These are phyloP conservation scores for Punctularia strigosozonata DNA, from an alignment of 768 basidiomycete species.

Conservation along the genomic window DNA sequence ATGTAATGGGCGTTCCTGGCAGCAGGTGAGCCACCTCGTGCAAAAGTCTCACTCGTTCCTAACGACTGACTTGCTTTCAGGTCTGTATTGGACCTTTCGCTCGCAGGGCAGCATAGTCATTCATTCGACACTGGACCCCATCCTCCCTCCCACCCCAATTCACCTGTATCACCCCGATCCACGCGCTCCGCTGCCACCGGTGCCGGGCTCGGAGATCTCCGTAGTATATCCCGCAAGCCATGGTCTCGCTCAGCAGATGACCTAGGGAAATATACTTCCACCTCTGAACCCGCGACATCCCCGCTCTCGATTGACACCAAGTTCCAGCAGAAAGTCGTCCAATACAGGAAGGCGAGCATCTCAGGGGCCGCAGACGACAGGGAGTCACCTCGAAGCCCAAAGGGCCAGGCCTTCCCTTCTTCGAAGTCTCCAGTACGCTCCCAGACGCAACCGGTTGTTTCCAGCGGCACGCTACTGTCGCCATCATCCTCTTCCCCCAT, in stretches of 20 bases:
- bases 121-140: not conserved
- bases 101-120: not conserved
- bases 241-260: constrained; percentile 82
- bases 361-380: constrained; percentile 26
- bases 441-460: constrained; percentile 24
- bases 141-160: not conserved
- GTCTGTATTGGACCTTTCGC: not conserved
- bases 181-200: constrained; percentile 18
- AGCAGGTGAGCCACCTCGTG: constrained; percentile 34
- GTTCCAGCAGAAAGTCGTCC: constrained; percentile 50
- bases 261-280: constrained; percentile 44
- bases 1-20: constrained; percentile 27
- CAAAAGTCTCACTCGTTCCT: not conserved
- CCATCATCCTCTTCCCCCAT: not conserved
- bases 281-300: constrained; percentile 20
- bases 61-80: not conserved
- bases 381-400: constrained; percentile 20
- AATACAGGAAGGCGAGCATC: constrained; percentile 52
- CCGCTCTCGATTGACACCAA: constrained; percentile 23
- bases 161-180: constrained; percentile 21
- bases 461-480: constrained; percentile 12
- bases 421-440: constrained; percentile 16
- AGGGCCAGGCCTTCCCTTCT: constrained; percentile 21
- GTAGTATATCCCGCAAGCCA: constrained; percentile 52
- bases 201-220: constrained; percentile 51